A percentile compares a stretch with the other conserved stretches of the same genome.
These are phyloP conservation scores for Panaeolus papilionaceus DNA, from an alignment of 768 basidiomycete species.

Conservation along the genomic window DNA sequence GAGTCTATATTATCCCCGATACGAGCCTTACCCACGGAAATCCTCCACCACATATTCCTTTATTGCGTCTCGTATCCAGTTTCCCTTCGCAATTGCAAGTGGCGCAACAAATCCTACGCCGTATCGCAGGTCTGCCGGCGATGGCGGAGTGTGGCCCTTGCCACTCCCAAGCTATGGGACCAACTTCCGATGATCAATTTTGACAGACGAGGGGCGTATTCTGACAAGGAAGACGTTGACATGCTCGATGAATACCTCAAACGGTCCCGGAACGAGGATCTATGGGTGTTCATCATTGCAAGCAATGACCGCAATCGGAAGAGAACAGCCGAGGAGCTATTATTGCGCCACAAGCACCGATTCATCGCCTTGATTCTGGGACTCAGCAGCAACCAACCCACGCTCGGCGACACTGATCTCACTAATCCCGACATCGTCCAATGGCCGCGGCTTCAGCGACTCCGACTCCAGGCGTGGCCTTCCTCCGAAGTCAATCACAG, in stretches of 20 bases:
- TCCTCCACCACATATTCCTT: constrained; percentile 14
- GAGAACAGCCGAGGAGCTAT: not conserved
- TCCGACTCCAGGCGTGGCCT: not conserved
- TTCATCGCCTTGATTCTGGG: constrained; percentile 1
- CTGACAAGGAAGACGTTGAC: not conserved
- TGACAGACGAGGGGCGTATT: not conserved
- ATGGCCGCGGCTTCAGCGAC: constrained; percentile 8
- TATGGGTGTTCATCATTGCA: constrained; percentile 8
- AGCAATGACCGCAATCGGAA: constrained; percentile 7
- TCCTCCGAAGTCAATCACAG: not conserved
- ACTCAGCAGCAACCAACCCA: constrained; percentile 8
- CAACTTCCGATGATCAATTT: constrained; percentile 10
- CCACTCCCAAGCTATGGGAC: constrained; percentile 10
- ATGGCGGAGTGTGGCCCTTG: constrained; percentile 9
- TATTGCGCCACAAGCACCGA: constrained; percentile 12
- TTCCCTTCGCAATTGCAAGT: constrained; percentile 15
- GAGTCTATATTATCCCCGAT: constrained; percentile 9
- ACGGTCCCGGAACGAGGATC: not conserved
- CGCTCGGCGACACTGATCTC: constrained; percentile 7
- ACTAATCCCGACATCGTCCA: not conserved
- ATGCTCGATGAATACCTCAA: constrained; percentile 11
- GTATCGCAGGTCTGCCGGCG: constrained; percentile 15
- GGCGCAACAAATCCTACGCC: constrained; percentile 11
- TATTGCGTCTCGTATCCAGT: not conserved
- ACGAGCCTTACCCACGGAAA: not conserved